Evolutionary conservation across 108 stramenopile species (phyloP).

Genomic region (Discostella pseudostelligera): DNA sequence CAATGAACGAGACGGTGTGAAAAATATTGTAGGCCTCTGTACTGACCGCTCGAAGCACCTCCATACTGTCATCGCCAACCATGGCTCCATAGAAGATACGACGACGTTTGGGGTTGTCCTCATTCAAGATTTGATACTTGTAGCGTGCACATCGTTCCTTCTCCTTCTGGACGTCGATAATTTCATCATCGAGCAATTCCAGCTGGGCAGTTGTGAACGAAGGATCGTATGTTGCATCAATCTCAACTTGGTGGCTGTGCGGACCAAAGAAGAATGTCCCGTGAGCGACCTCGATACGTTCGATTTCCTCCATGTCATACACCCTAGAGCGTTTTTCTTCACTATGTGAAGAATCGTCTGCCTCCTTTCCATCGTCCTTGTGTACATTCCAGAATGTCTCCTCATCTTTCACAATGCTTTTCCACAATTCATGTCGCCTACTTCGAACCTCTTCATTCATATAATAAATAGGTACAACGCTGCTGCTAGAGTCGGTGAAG

Average conservation of each 20-base stretch:
- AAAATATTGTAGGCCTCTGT: slow-evolving; percentile 55
- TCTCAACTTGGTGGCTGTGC: slow-evolving; percentile 3
- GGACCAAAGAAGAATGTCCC: slow-evolving; percentile 18
- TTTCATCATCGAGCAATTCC: slow-evolving; percentile 23
- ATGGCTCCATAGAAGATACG: slow-evolving; percentile 46
- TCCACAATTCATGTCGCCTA: slow-evolving; percentile 25
- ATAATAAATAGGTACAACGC: slow-evolving; percentile 27
- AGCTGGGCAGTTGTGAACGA: slow-evolving; percentile 13
- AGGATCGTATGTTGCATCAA: neutral
- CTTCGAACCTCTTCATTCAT: slow-evolving; percentile 23
- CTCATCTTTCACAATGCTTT: slow-evolving; percentile 26
- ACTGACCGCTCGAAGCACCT: slow-evolving; percentile 36
- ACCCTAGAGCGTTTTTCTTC: neutral
- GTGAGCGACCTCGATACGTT: neutral
- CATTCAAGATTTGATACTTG: slow-evolving; percentile 23
- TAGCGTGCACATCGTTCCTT: slow-evolving; percentile 28
- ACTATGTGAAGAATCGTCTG: neutral
- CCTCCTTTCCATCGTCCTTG: neutral
- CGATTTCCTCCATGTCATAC: too few species aligned
- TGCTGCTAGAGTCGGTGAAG: slow-evolving; percentile 12
- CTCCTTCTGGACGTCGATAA: slow-evolving; percentile 14
- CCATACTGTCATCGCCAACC: slow-evolving; percentile 51
- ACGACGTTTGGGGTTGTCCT: slow-evolving; percentile 13
- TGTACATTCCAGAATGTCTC: slow-evolving; percentile 8
- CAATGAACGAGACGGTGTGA: slow-evolving; percentile 52